These are phyloP conservation scores for Aspergillus sclerotiicarbonarius DNA, from an alignment of 495 filamentous ascomycete species.

Conservation along the genomic window DNA sequence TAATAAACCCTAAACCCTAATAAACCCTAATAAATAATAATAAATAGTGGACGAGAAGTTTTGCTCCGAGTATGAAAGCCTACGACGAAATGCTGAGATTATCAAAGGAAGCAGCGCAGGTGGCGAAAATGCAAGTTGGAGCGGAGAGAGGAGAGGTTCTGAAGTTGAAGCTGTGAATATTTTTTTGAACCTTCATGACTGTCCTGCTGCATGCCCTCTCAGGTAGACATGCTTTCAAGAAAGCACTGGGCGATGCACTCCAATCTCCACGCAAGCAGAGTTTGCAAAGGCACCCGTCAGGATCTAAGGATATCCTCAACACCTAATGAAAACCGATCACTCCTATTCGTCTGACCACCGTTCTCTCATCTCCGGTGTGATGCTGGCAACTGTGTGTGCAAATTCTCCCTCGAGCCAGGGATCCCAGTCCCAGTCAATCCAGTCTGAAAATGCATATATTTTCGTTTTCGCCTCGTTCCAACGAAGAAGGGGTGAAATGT, in stretches of 20 bases:
- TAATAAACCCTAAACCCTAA: no score
- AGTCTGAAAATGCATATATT: constrained; percentile 14
- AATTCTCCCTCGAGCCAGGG: constrained; percentile 22
- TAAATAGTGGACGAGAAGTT: constrained; percentile 1
- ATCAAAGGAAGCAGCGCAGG: constrained; percentile 1
- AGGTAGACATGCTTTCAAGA: neutral
- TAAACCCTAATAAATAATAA: no score
- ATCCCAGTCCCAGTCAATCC: constrained; percentile 28
- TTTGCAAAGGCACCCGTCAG: neutral
- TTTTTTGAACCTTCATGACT: constrained; percentile 1
- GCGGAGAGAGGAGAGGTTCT: neutral
- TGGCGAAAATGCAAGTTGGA: neutral
- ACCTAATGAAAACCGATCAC: constrained; percentile 3
- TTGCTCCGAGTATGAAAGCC: neutral
- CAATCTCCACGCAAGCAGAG: neutral
- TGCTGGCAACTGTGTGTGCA: constrained; percentile 18
- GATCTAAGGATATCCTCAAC: neutral
- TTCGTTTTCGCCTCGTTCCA: constrained; percentile 15
- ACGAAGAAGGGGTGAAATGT: constrained; percentile 22
- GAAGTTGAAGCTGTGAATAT: neutral
- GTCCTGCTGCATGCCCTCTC: neutral
- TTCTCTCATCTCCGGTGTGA: constrained; percentile 24
- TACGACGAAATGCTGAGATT: neutral
- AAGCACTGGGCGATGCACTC: neutral
- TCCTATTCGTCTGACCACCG: constrained; percentile 11